Base-by-base conservation (phyloP, 495 filamentous ascomycete species). In the Podospora pseudoanserina region DNA sequence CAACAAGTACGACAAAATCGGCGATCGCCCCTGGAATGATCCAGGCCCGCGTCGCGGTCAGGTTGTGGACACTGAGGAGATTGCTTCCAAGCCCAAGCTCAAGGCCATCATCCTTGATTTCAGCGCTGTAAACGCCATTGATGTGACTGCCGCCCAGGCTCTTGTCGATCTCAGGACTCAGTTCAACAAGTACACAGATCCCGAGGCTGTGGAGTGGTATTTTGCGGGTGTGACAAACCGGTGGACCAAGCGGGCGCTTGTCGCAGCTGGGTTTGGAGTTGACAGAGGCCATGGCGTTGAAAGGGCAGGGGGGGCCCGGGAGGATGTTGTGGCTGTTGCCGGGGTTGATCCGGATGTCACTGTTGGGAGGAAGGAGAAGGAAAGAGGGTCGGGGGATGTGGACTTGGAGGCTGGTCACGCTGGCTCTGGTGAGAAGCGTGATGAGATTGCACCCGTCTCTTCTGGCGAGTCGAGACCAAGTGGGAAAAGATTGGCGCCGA, bases 21-120 rank as follows among this genome's bases (percentile, higher is more conserved):
- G 80, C 74, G 82, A 82, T 32, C 78, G 76, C n/a, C 84, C 80
- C 0, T 98, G 94, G 94, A 97, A 97, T 74, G 88, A 97, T 75
- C 90, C 94, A 2, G 94, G 91, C 54, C 91, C 92, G 20, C 84
- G 86, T n/a, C 84, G 83, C 65, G 87, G 88, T 66, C 77, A 87
- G 71, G 27, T 55, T 4, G 18, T 34, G 15, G 60, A 73, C 16
- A 58, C 49, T 5, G 76, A 77, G 16, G 77, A 80, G 44, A 75
- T 72, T 32, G 73, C 73, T 59, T 61, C 68, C 30, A 72, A 75
- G 0, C 83, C 84, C 5, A 74, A 79, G 20, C 80, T 86, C 20
- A 77, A 79, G 15, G 82, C 83, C 16, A 70, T 86, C 16, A 77
- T 86, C 55, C 77, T 85, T 15, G 83, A 86, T 73, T 84, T 83